These are phyloP conservation scores for Russula sp. DNA, from an alignment of 768 basidiomycete species.

Conservation along the genomic window DNA sequence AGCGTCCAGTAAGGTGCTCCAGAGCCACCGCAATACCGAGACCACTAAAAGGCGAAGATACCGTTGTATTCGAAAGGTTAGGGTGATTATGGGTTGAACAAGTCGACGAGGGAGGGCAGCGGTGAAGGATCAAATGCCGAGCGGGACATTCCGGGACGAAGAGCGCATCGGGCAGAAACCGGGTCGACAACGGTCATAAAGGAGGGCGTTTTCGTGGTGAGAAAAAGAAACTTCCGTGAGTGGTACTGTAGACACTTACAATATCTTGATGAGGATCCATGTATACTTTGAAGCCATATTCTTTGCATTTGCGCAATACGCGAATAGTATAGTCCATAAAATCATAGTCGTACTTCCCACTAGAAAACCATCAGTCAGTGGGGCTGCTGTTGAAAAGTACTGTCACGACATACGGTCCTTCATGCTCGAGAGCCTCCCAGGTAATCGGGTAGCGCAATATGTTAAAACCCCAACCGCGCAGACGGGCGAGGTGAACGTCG, in stretches of 20 bases:
- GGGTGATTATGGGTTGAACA: not conserved
- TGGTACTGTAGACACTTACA: conserved; percentile 48
- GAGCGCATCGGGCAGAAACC: not conserved
- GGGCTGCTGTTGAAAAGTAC: not conserved
- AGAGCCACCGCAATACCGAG: conserved; percentile 90
- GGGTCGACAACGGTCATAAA: not conserved
- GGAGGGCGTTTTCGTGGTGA: conserved; percentile 3
- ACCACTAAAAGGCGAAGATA: conserved; percentile 62
- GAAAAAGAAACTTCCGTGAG: not conserved
- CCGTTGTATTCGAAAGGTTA: not conserved
- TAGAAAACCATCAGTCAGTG: conserved; percentile 36
- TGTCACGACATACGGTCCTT: conserved; percentile 76
- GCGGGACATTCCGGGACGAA: not conserved
- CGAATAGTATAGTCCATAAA: conserved; percentile 91
- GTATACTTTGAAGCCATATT: conserved; percentile 86
- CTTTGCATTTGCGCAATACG: conserved; percentile 86
- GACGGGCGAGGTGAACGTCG: conserved; percentile 79
- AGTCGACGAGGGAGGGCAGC: not conserved
- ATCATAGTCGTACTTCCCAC: conserved; percentile 84
- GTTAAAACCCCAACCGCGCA: conserved; percentile 94
- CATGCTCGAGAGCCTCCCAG: conserved; percentile 94
- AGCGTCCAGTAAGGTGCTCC: conserved; percentile 96
- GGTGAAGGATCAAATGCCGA: not conserved
- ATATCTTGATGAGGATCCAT: conserved; percentile 97
- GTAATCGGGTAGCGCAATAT: conserved; percentile 78